Conservation (phyloP, 2,329 filamentous ascomycete species). For the Fusarium falciforme region DNA sequence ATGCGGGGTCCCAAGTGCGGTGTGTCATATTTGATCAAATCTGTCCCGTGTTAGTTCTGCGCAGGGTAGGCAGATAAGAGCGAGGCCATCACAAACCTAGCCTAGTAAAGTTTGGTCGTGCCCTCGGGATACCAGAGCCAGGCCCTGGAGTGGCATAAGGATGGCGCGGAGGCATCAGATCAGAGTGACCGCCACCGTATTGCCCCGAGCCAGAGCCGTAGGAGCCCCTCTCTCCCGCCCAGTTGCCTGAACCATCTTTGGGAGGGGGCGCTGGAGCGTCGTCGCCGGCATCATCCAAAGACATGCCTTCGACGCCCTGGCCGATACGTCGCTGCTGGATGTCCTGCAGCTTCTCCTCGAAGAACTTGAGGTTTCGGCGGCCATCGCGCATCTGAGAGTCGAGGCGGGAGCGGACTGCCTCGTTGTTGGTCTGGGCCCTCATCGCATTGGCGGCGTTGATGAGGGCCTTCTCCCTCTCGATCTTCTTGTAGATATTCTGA, state of each 20-base stretch:
- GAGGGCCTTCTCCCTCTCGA: conserved; percentile 94
- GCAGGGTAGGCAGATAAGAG: conserved; percentile 6
- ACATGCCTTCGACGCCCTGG: conserved; percentile 75
- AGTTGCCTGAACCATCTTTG: conserved; percentile 69
- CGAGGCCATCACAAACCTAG: conserved; percentile 72
- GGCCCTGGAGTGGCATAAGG: conserved; percentile 80
- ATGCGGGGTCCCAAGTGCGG: conserved; percentile 95
- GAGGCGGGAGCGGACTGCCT: conserved; percentile 87
- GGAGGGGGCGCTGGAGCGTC: conserved; percentile 75
- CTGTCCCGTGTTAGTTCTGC: conserved; percentile 57
- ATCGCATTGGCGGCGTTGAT: conserved; percentile 95
- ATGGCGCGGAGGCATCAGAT: conserved; percentile 83
- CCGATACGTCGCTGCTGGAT: conserved; percentile 84
- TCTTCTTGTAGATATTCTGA: conserved; percentile 93
- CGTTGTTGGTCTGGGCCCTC: conserved; percentile 96
- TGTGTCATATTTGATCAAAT: conserved; percentile 98
- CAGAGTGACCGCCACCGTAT: conserved; percentile 71
- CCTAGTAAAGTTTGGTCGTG: conserved; percentile 92
- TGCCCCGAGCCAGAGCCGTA: conserved; percentile 66
- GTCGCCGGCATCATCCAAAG: conserved; percentile 57
- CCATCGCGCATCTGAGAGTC: conserved; percentile 96
- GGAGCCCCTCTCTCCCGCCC: conserved; percentile 65
- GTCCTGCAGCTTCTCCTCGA: conserved; percentile 91
- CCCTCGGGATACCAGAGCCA: conserved; percentile 74
- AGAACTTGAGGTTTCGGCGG: conserved; percentile 92